Conservation (phyloP, 2,329 filamentous ascomycete species). For the Calonectria multiphialidica region DNA sequence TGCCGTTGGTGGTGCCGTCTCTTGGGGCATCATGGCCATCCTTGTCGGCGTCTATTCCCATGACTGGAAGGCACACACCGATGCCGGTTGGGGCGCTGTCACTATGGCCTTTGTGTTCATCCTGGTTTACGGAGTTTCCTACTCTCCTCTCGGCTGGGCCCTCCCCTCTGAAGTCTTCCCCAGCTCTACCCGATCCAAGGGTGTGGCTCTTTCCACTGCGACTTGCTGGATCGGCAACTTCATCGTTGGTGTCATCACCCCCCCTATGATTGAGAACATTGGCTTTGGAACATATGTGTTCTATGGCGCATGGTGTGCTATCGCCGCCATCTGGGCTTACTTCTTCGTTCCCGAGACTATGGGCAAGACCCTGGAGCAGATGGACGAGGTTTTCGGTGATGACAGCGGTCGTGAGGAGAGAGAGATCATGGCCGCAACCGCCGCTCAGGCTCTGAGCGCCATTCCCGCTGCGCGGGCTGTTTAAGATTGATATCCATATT, state of each 20-base stretch:
- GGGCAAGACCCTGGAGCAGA: slow-evolving; percentile 13
- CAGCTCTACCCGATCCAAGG: slow-evolving; percentile 52
- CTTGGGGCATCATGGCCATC: slow-evolving; percentile 64
- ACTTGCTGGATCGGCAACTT: slow-evolving; percentile 54
- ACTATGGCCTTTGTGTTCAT: slow-evolving; percentile 44
- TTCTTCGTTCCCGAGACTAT: slow-evolving; percentile 3
- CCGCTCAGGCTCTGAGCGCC: background rate
- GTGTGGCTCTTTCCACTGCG: slow-evolving; percentile 51
- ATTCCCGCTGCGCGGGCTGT: background rate
- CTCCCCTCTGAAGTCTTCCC: slow-evolving; percentile 58
- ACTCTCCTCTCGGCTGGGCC: slow-evolving; percentile 56
- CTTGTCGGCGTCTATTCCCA: slow-evolving; percentile 62
- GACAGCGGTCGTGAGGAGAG: slow-evolving; percentile 7
- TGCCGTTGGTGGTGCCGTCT: slow-evolving; percentile 61
- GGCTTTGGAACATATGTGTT: slow-evolving; percentile 52
- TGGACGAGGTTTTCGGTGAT: slow-evolving; percentile 13
- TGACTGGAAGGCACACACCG: slow-evolving; percentile 59
- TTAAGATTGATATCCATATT: background rate
- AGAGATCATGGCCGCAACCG: slow-evolving; percentile 9
- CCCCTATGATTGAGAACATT: slow-evolving; percentile 40
- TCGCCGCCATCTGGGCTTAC: background rate
- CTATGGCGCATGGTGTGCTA: background rate
- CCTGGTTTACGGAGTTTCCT: slow-evolving; percentile 44
- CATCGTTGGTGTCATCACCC: slow-evolving; percentile 10
- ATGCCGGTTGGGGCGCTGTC: slow-evolving; percentile 67